Evolutionary conservation across 164 flowering plant genomes (phyloP), one percentile per base, ranked within the genome.

Genomic region (Litsea cubeba): DNA sequence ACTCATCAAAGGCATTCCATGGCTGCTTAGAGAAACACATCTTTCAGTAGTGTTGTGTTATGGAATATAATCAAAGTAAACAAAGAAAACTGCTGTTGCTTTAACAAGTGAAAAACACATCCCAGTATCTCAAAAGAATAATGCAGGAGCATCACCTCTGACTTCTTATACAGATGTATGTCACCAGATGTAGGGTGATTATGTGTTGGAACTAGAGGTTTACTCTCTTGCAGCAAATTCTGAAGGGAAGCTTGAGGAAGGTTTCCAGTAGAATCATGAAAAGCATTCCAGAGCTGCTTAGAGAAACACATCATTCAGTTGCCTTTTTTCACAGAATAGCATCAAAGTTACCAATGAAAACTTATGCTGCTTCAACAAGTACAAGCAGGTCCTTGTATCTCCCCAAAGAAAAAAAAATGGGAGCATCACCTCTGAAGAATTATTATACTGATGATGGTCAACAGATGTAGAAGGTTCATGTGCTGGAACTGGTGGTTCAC

Each of bases 1-100:
- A 74, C 75, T 83, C 86, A 72, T 81, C 89, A 82, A 94, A 94
- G 22, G 95, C 90, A 84, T 84, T 88, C 97, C 97, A 90, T 65
- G 82, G 58, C 95, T 91, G 87, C 71, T 20, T 12, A 72, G n/a
- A 18, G 60, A 54, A 54, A 54, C 17, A 54, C 60, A 25, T 65
- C 20, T 17, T 35, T 24, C 58, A 70, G 20, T 49, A 5, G 40
- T 50, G 15, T 15, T 20, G 60, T 54, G 46, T 8, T 40, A 8
- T 40, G 46, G 46, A 40, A 40, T 40, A 40, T 40, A 40, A 40
- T 40, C 46, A 40, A 40, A 40, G 46, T 40, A 40, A 40, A 40
- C 46, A 40, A 40, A 0, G 46, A 40, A 11, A 40, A 40, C 46
- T 8, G 11, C 5, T 40, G 46, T 40, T 40, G 46, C 46, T 7